Evolutionary conservation across 306 rosid genomes (phyloP).

Genomic region (Chamaecrista fasciculata): DNA sequence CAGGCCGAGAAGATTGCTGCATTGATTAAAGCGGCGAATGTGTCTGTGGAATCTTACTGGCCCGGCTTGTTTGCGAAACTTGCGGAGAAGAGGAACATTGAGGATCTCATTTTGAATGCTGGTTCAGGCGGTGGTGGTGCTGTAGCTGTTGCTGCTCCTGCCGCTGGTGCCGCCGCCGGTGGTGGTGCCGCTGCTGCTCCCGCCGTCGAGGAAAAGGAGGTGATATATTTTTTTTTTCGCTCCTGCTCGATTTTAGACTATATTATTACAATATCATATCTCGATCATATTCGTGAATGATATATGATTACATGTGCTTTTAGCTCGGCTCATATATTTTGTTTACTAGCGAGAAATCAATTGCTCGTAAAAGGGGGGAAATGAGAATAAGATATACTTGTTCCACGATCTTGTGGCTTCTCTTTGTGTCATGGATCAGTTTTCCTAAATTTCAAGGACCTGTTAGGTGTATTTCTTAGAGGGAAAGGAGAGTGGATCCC

Average conservation of each 20-base stretch:
- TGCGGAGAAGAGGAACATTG: slow-evolving; percentile 60
- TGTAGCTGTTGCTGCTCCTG: slow-evolving; percentile 41
- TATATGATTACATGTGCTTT: neutral
- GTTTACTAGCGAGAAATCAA: neutral
- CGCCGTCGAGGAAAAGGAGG: slow-evolving; percentile 70
- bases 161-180: slow-evolving; percentile 34
- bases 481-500: too few species aligned
- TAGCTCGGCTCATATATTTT: neutral
- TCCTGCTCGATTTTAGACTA: neutral
- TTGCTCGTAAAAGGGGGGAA: neutral
- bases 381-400: neutral
- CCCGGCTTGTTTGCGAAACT: slow-evolving; percentile 66
- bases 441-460: neutral
- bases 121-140: slow-evolving; percentile 48
- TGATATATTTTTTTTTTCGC: neutral
- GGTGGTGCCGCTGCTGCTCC: slow-evolving; percentile 50
- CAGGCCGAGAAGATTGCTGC: slow-evolving; percentile 70
- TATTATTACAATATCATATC: neutral
- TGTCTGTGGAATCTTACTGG: slow-evolving; percentile 65
- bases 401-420: neutral
- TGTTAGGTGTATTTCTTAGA: too few species aligned
- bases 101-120: slow-evolving; percentile 55
- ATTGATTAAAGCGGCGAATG: slow-evolving; percentile 54
- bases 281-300: neutral
- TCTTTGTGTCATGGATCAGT: neutral